Evolutionary conservation across 345 rosid species (phyloP), one percentile per base, ranked within the genome.

Genomic region (Syzygium grande): DNA sequence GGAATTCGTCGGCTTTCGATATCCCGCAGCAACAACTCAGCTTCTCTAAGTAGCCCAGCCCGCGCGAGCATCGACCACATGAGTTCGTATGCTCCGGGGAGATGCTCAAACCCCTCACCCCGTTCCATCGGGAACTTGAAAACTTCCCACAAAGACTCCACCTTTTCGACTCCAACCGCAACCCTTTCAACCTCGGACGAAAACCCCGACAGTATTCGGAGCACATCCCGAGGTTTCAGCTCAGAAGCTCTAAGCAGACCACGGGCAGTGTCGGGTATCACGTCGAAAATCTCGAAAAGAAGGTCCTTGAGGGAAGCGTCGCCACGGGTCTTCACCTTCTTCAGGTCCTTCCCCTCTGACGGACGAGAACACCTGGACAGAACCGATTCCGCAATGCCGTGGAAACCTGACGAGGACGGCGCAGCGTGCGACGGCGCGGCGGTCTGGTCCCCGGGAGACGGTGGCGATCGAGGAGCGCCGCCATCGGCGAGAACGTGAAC

Each of bases 131-230:
- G 94, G 92, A 93, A 94, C 87, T 88, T 93, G 90, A 96, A 96
- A 90, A 95, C 6, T 85, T 88, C 91, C 98, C 97, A 95, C 84
- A 97, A 89, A 91, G 94, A 85, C 89, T 86, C 95, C 22, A 95
- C 91, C 92, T 96, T 96, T 91, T 83, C 88, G 58, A 86, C 86
- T 43, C 84, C 87, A 90, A 89, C 53, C 51, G 56, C 93, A 87
- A 86, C 91, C 86, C 87, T 94, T 84, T 87, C 90, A 79, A 87
- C 85, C 89, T 93, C 94, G 84, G 88, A 86, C 84, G 90, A 85
- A 88, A 95, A 94, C 77, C 92, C 93, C 91, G 89, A 83, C 8
- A 94, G 88, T 17, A 97, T 52, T 91, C 93, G 93, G 84, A 94
- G 96, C 88, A 94, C 95, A 89, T 97, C 73, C 85, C 92, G 93